Conservation (phyloP, 805 yeast species). For the Torulaspora gathmanii region DNA sequence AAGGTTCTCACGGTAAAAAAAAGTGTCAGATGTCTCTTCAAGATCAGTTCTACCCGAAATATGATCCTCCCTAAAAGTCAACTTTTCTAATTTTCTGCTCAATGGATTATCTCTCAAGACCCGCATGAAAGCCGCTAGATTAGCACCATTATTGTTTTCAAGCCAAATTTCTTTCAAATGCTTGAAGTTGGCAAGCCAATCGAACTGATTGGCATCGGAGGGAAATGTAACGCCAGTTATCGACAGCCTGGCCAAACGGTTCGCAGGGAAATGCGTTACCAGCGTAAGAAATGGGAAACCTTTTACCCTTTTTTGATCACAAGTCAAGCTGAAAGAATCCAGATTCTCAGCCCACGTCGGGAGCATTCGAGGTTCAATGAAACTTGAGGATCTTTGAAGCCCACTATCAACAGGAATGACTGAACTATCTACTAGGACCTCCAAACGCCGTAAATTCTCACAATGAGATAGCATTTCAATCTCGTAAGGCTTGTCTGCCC, state of each 20-base stretch:
- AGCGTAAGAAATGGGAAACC: conserved; percentile 18
- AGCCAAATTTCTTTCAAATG: conserved; percentile 28
- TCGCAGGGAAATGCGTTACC: conserved; percentile 8
- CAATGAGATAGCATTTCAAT: conserved; percentile 17
- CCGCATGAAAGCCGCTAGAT: conserved; percentile 18
- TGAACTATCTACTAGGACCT: conserved; percentile 20
- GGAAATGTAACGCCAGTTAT: conserved; percentile 24
- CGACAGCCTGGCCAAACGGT: conserved; percentile 14
- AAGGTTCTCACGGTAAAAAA: conserved; percentile 18
- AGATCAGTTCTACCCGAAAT: conserved; percentile 13
- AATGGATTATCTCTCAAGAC: conserved; percentile 16
- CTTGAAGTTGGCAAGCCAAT: conserved; percentile 26
- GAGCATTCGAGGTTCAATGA: conserved; percentile 1
- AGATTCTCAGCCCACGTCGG: conserved; percentile 19
- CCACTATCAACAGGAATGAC: conserved; percentile 14
- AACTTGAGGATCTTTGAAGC: conserved; percentile 5
- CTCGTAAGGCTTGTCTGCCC: conserved; percentile 24
- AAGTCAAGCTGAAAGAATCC: conserved; percentile 22
- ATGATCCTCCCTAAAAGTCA: conserved; percentile 31
- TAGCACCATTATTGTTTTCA: conserved; percentile 27
- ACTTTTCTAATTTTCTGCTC: conserved; percentile 16
- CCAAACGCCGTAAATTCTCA: conserved; percentile 20
- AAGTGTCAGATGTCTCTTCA: conserved; percentile 13
- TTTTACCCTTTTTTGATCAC: conserved; percentile 21
- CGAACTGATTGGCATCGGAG: conserved; percentile 11